Evolutionary conservation across 2,329 filamentous ascomycete species (phyloP).

Genomic region (Blastomyces silverae): DNA sequence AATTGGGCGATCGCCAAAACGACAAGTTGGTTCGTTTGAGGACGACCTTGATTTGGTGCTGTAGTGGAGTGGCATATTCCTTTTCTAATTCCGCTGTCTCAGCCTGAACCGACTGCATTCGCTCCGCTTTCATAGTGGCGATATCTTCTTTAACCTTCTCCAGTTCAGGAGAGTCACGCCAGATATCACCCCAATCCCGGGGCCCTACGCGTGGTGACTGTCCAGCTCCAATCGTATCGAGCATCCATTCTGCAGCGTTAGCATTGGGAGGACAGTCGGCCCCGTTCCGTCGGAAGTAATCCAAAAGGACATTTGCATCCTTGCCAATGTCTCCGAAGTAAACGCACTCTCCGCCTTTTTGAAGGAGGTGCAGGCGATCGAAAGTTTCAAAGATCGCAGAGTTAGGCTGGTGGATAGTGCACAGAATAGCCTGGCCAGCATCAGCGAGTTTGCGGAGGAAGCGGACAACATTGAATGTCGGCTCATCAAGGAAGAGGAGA

Average conservation of each 20-base stretch:
- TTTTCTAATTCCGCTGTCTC: conserved; percentile 50
- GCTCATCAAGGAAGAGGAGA: conserved; percentile 87
- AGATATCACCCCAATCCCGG: conserved; percentile 50
- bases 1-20: conserved; percentile 82
- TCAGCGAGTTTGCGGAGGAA: conserved; percentile 84
- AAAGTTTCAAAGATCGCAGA: conserved; percentile 90
- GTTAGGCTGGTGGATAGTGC: conserved; percentile 95
- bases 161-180: conserved; percentile 52
- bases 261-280: conserved; percentile 55
- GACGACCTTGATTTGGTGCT: conserved; percentile 72
- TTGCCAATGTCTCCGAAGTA: conserved; percentile 63
- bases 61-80: conserved; percentile 75
- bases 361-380: conserved; percentile 58
- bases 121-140: conserved; percentile 51
- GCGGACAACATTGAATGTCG: conserved; percentile 86
- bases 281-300: conserved; percentile 61
- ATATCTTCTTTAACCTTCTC: conserved; percentile 54
- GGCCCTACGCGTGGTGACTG: conserved; percentile 64
- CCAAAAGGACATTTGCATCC: conserved; percentile 51
- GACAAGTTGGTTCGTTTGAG: conserved; percentile 65
- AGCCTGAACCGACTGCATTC: conserved; percentile 47
- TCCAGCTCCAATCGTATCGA: conserved; percentile 57
- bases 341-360: conserved; percentile 58
- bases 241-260: conserved; percentile 72
- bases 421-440: conserved; percentile 86